Evolutionary conservation across 352 stramenopile species (phyloP).

Genomic region (Phytophthora fragariae): DNA sequence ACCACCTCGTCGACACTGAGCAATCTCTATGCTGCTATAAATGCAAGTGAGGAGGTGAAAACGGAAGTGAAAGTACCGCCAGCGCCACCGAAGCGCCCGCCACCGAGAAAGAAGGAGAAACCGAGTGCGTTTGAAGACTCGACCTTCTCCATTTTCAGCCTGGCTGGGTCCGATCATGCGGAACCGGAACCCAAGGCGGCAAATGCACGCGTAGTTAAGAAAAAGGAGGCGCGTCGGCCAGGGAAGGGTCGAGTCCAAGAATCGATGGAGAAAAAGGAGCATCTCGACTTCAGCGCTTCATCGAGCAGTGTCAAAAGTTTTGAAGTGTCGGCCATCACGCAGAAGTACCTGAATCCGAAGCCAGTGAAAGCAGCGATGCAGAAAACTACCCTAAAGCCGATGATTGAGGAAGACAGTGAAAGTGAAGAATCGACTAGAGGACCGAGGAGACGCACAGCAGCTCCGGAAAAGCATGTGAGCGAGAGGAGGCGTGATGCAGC

Average conservation of each 20-base stretch:
- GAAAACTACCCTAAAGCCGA: conserved; percentile 33
- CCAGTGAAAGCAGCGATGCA: conserved; percentile 32
- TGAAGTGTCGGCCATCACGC: conserved; percentile 47
- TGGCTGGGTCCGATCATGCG: conserved; percentile 52
- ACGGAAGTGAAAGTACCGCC: conserved; percentile 15
- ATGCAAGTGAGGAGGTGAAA: conserved; percentile 25
- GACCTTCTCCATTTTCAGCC: conserved; percentile 55
- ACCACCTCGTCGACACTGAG: conserved; percentile 46
- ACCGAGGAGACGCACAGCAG: conserved; percentile 28
- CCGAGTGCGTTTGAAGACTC: conserved; percentile 40
- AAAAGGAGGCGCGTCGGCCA: conserved; percentile 11
- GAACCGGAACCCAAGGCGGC: conserved; percentile 33
- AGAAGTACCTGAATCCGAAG: conserved; percentile 46
- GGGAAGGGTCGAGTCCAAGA: conserved; percentile 11
- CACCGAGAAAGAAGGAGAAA: conserved; percentile 25
- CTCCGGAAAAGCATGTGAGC: conserved; percentile 13
- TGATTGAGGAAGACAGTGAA: conserved; percentile 40
- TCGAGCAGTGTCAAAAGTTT: conserved; percentile 43
- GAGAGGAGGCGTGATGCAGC: conserved; percentile 23
- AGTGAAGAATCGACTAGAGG: conserved; percentile 26
- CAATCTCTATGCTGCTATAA: conserved; percentile 38
- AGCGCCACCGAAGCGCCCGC: conserved; percentile 19
- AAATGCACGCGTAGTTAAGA: conserved; percentile 17
- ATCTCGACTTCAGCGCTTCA: conserved; percentile 51
- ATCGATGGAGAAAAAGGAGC: conserved; percentile 46